Evolutionary conservation across 768 basidiomycete genomes (phyloP).

Genomic region (Hortiboletus campestris): DNA sequence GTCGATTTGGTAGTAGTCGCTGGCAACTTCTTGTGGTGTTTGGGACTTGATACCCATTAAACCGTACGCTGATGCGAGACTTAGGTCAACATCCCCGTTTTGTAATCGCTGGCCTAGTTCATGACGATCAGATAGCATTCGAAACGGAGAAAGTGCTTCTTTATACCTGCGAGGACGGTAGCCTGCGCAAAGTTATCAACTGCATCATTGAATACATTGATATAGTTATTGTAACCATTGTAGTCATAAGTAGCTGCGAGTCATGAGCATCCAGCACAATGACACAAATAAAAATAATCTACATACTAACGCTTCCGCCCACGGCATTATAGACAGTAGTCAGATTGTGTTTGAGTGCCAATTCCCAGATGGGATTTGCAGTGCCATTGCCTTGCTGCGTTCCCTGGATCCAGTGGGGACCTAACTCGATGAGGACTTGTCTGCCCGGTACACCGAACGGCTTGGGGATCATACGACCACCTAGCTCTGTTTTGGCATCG

Average conservation of each 20-base stretch:
- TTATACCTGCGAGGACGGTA: constrained; percentile 45
- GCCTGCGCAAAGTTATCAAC: constrained; percentile 40
- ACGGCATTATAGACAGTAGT: constrained; percentile 45
- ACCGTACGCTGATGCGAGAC: constrained; percentile 52
- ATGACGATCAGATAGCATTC: constrained; percentile 36
- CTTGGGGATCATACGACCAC: constrained; percentile 56
- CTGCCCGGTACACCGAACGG: constrained; percentile 40
- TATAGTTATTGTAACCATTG: constrained; percentile 48
- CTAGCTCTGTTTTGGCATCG: constrained; percentile 57
- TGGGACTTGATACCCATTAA: constrained; percentile 45
- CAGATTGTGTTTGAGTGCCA: constrained; percentile 56
- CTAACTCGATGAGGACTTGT: constrained; percentile 50
- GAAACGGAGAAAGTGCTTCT: constrained; percentile 35
- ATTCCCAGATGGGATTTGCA: constrained; percentile 56
- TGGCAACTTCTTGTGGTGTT: constrained; percentile 46
- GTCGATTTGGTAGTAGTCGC: constrained; percentile 57
- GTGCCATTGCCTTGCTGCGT: constrained; percentile 47
- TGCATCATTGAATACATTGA: constrained; percentile 41
- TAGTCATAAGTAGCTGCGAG: constrained; percentile 52
- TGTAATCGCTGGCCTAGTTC: constrained; percentile 10
- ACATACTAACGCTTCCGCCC: constrained; percentile 45
- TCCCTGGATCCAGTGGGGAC: constrained; percentile 64
- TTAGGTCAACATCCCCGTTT: constrained; percentile 46
- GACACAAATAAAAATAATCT: background rate
- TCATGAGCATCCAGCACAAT: background rate